Evolutionary conservation across 176 grass and related monocot genomes (phyloP), one percentile per base, ranked within the genome.

Genomic region (Aegilops longissima): DNA sequence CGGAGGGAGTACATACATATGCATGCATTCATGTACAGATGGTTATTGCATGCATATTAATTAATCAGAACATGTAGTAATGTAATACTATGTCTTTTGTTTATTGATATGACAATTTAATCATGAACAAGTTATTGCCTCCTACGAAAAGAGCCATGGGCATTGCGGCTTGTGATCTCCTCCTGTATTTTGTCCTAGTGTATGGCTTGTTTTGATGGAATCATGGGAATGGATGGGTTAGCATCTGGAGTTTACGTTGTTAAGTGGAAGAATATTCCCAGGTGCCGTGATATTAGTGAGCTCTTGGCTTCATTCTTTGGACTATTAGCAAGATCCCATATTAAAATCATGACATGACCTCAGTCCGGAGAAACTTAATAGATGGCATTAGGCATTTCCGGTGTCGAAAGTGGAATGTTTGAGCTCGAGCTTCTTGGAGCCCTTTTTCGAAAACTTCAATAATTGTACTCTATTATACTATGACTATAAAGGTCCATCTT

Each of bases 261-360:
- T 49, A 49, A 49, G 45, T 49, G 45, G 45, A 17, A 54, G 80
- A 51, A 73, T 87, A 83, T 79, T 83, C 45, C 24, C 20, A 59
- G 70, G 61, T 83, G 44, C 66, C 56, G 27, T 83, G 5, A 0
- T 74, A 67, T 81, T 33, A 35, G 56, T 52, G 5, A 79, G 42
- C 17, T 73, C 24, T 87, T 83, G 89, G 69, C 74, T 67, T 12
- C 24, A 83, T 59, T 83, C 31, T 30, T 82, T 17, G 9, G 21
- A 66, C 52, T 34, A 71, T 25, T 72, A 78, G 12, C 29, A 27
- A 83, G 80, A 73, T 83, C 30, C 11, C n/a, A 6, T 82, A 12
- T 38, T 47, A 40, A 83, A 72, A 27, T 72, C 23, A 63, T 23
- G 76, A 44, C 86, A 77, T 24, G 33, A 13, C 12, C 31, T 33